phyloP scores from a whole-genome alignment of 345 rosid genomes.

The Eutrema heterophyllum region DNA sequence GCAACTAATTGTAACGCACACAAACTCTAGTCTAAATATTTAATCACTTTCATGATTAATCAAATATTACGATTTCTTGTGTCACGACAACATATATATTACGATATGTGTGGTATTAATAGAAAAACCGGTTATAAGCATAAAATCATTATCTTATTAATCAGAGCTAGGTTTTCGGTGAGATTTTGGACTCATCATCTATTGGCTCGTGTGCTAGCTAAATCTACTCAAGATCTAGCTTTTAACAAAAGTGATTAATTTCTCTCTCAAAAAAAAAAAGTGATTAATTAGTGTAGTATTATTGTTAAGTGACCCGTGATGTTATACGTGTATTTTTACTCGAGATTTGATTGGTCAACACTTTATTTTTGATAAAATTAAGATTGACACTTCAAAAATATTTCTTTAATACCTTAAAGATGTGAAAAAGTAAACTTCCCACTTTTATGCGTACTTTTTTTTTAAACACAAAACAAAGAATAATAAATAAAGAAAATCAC shows the following conservation, averaged over 20 bases:
- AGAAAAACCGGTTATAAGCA: background rate
- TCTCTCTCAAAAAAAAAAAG: no score
- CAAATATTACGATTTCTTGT: background rate
- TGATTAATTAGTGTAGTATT: background rate
- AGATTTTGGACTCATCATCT: conserved; percentile 8
- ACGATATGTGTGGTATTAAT: background rate
- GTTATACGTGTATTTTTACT: background rate
- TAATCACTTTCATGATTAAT: background rate
- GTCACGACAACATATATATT: background rate
- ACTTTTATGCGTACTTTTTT: conserved; percentile 4
- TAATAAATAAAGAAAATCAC: background rate
- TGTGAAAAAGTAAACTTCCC: conserved; percentile 12
- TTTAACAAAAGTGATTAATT: background rate
- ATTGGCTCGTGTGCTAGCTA: background rate
- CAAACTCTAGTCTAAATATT: background rate
- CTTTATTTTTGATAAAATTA: no score
- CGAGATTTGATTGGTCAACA: background rate
- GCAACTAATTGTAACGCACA: background rate
- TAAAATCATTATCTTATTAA: background rate
- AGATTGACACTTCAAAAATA: background rate
- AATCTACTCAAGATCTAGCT: conserved; percentile 8
- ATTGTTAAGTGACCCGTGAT: conserved; percentile 15
- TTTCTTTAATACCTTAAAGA: background rate
- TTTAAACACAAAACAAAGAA: background rate
- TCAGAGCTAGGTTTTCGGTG: background rate